These are phyloP conservation scores for Linanthus parryae DNA, from an alignment of 148 eudicot species.

Conservation along the genomic window DNA sequence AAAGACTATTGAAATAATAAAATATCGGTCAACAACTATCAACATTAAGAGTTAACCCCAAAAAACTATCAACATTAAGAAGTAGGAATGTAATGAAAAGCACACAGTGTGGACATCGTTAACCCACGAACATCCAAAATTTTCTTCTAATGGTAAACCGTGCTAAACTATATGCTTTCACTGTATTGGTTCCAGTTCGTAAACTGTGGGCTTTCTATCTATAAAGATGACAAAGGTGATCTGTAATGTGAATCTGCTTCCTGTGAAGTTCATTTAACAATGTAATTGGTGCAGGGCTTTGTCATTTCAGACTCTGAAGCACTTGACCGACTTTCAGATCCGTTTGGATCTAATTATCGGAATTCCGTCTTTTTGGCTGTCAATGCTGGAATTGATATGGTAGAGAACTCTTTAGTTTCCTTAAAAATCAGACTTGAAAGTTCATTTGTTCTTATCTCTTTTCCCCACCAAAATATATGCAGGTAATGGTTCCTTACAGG, in stretches of 20 bases:
- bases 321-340: conserved; percentile 63
- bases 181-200: neutral
- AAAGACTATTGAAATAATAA: too few relatives aligned
- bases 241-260: neutral
- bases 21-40: too few relatives aligned
- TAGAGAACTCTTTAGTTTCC: conserved; percentile 19
- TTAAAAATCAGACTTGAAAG: neutral
- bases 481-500: conserved; percentile 85
- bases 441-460: neutral
- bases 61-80: too few relatives aligned
- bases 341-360: conserved; percentile 62
- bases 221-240: neutral
- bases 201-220: neutral
- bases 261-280: neutral
- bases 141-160: too few relatives aligned
- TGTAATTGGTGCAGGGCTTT: conserved; percentile 55
- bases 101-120: too few relatives aligned
- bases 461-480: conserved; percentile 11
- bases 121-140: neutral
- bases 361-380: conserved; percentile 40
- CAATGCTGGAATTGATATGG: conserved; percentile 96
- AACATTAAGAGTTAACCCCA: too few relatives aligned
- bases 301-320: conserved; percentile 89
- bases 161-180: neutral
- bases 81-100: too few relatives aligned